Evolutionary conservation across 2,329 filamentous ascomycete species (phyloP), one percentile per base, ranked within the genome.

Genomic region (Cladosporium oxysporum): DNA sequence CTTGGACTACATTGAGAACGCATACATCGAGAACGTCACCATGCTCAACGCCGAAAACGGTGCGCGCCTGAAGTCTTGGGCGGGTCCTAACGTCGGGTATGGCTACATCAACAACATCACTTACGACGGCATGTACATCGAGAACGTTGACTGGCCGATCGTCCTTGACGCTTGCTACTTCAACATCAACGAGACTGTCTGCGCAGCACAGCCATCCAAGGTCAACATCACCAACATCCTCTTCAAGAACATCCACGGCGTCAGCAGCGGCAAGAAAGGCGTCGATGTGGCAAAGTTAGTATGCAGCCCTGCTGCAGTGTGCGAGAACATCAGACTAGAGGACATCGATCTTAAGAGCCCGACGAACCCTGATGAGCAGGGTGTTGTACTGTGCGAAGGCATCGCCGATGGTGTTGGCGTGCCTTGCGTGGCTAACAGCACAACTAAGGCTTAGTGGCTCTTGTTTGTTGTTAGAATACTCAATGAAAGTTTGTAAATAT

Each of bases 131-230:
- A 65, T 58, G 69, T 84, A 82, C 75, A 81, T 86, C 49, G 84
- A 84, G 23, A 85, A 86, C 68, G 87, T 85, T 23, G 86, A 88
- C 69, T 81, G 83, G 67, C 81, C 84, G 0, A 80, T 87, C 26
- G 84, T 87, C 41, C 77, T 89, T 8, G 86, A 88, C 71, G 85
- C 86, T 31, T 88, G 87, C 76, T 88, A 88, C 75, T 88, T 88
- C 75, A 83, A 88, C 67, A 79, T 86, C 68, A 81, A 83, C 64
- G 69, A 78, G 3, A 81, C 81, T 0, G 80, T 81, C 2, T 88
- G 86, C 70, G 80, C 82, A 1, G 66, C 79, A 16, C 84, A 85
- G 68, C 86, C 86, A 0, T 86, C 84, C 0, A 78, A 79, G 8
- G 85, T 88, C 69, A 84, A 88, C 70, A 83, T 88, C 65, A 85